Percentiles rank a stretch among this genome's conserved stretches.
phyloP scores from a whole-genome alignment of 495 filamentous ascomycete genomes.

The Annulohypoxylon moriforme region DNA sequence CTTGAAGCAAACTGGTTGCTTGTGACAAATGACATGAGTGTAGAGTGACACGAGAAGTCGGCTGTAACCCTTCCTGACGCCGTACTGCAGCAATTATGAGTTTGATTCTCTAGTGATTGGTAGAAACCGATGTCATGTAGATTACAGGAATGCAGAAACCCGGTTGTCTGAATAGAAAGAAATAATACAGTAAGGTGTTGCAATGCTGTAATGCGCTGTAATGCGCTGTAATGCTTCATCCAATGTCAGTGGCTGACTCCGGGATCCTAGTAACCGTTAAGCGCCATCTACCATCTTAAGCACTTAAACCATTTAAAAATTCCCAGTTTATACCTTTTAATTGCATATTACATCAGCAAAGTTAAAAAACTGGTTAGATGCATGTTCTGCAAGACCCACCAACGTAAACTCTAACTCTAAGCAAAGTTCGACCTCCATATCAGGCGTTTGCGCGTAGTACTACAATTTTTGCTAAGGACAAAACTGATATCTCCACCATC shows the following conservation, averaged over 20 bases:
- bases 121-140: slow-evolving; percentile 14
- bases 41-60: slow-evolving; percentile 24
- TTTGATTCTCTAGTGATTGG: slow-evolving; percentile 8
- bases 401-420: slow-evolving; percentile 13
- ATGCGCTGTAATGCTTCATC: neutral
- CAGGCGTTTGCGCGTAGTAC: slow-evolving; percentile 37
- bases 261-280: neutral
- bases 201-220: no score
- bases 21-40: slow-evolving; percentile 14
- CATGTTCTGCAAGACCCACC: slow-evolving; percentile 12
- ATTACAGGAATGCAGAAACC: neutral
- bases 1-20: slow-evolving; percentile 22
- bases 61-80: slow-evolving; percentile 25
- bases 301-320: neutral
- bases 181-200: neutral
- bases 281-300: neutral
- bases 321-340: neutral
- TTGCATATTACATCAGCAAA: neutral
- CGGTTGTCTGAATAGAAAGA: neutral
- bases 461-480: slow-evolving; percentile 30
- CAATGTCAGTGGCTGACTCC: neutral
- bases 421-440: slow-evolving; percentile 33
- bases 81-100: neutral
- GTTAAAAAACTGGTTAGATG: neutral
- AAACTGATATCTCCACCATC: slow-evolving; percentile 14